These are phyloP conservation scores for Silene latifolia DNA, from an alignment of 148 eudicot genomes.

Conservation along the genomic window DNA sequence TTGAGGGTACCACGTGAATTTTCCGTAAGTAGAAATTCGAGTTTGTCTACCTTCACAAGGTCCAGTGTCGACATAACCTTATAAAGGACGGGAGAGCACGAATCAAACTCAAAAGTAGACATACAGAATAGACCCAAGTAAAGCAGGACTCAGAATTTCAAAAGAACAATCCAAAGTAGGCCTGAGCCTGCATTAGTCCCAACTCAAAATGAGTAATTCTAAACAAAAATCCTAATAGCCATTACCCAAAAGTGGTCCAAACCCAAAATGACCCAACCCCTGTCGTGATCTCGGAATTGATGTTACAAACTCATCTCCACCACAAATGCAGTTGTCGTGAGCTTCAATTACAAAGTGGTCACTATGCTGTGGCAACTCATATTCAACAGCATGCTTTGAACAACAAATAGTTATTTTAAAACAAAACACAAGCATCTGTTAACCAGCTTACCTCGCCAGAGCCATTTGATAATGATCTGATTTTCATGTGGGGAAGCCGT, in stretches of 20 bases:
- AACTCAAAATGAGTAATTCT: not conserved
- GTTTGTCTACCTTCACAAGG: constrained; percentile 61
- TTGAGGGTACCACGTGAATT: no score
- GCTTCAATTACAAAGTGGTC: no score
- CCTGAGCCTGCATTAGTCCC: no score
- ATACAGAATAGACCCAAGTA: not conserved
- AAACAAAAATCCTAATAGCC: not conserved
- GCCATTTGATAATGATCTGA: constrained; percentile 37
- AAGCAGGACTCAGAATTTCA: not conserved
- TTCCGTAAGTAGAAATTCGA: constrained; percentile 74
- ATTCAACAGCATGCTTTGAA: not conserved
- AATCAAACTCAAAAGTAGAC: not conserved
- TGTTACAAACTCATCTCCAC: not conserved
- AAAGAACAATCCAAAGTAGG: not conserved
- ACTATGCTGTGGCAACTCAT: not conserved
- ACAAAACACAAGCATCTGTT: not conserved
- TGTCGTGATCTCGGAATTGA: not conserved
- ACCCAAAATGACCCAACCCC: not conserved
- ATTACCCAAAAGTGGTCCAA: not conserved
- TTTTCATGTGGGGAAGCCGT: constrained; percentile 82
- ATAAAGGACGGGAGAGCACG: not conserved
- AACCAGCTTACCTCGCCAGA: constrained; percentile 44
- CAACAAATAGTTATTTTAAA: not conserved
- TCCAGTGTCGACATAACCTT: constrained; percentile 43
- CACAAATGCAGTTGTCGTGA: not conserved